Percentiles rank a stretch among this genome's conserved stretches.
Evolutionary conservation across 306 rosid species (phyloP).

Genomic region (Abrus pulchellus): DNA sequence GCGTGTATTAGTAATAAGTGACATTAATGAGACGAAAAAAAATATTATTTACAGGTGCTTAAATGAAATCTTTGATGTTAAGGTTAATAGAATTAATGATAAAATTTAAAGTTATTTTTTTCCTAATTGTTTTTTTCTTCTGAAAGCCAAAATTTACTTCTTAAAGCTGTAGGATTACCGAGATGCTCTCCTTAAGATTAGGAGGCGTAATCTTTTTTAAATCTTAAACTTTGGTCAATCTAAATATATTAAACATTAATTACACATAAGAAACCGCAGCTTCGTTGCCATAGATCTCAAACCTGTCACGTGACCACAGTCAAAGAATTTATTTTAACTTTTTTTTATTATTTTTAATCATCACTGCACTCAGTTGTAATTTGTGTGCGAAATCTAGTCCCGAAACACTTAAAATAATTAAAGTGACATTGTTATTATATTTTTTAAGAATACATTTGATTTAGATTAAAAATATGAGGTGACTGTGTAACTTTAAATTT

Average conservation of each 20-base stretch:
- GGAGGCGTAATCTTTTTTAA: slow-evolving; percentile 29
- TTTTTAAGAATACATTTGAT: too few species aligned
- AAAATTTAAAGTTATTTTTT: not conserved
- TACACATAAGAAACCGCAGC: not conserved
- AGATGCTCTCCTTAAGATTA: slow-evolving; percentile 46
- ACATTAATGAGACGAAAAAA: too few species aligned
- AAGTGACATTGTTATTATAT: too few species aligned
- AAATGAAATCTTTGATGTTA: too few species aligned
- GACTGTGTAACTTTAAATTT: too few species aligned
- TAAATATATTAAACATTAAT: not conserved
- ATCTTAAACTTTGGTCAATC: slow-evolving; percentile 36
- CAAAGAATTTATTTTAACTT: not conserved
- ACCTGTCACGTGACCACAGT: slow-evolving; percentile 40
- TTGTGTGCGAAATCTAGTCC: too few species aligned
- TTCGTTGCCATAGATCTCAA: slow-evolving; percentile 2
- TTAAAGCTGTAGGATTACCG: not conserved
- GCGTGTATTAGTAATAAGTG: too few species aligned
- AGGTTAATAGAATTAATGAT: not conserved
- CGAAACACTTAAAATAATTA: too few species aligned
- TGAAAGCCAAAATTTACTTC: not conserved
- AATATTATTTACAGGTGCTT: too few species aligned
- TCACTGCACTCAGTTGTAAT: not conserved
- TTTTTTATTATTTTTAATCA: not conserved
- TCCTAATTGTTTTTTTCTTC: not conserved
- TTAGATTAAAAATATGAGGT: too few species aligned